A percentile compares a stretch with the other conserved stretches of the same genome.
Evolutionary conservation across 2,329 filamentous ascomycete species (phyloP).

Genomic region (Thielaviopsis cerberus): DNA sequence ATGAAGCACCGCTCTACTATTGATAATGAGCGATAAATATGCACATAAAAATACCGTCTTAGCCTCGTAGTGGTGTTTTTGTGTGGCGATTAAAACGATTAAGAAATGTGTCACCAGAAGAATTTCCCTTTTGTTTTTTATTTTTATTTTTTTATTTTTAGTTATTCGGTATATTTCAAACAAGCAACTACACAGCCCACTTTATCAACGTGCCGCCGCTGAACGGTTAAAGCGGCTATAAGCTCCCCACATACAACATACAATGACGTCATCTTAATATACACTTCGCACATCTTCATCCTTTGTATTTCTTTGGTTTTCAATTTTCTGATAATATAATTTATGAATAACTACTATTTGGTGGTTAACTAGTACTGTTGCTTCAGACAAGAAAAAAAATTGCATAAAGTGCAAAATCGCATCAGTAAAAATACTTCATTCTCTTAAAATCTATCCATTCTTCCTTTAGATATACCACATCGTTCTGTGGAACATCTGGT

Average conservation of each 20-base stretch:
- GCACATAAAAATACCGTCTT: not conserved
- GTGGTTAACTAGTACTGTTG: not conserved
- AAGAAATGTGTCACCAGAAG: not conserved
- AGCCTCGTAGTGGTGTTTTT: not conserved
- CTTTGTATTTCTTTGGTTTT: not conserved
- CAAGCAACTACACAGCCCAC: not conserved
- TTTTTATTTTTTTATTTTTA: not conserved
- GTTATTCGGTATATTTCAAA: not conserved
- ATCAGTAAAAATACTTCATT: not conserved
- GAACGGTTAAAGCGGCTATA: too few species aligned
- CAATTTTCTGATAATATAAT: not conserved
- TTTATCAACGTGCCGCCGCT: not conserved
- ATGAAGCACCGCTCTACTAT: not conserved
- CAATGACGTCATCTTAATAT: not conserved
- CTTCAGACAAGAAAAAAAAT: not conserved
- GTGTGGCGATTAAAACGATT: not conserved
- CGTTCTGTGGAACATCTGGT: conserved; percentile 14
- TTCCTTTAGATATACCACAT: conserved; percentile 27
- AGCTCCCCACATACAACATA: not conserved
- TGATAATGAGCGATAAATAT: not conserved
- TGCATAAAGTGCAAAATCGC: not conserved
- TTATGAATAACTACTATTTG: not conserved
- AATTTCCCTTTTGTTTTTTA: not conserved
- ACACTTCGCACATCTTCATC: too few species aligned
- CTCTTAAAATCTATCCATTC: not conserved